Evolutionary conservation across 106 monocot genomes (phyloP).

Genomic region (Dioscorea alata): DNA sequence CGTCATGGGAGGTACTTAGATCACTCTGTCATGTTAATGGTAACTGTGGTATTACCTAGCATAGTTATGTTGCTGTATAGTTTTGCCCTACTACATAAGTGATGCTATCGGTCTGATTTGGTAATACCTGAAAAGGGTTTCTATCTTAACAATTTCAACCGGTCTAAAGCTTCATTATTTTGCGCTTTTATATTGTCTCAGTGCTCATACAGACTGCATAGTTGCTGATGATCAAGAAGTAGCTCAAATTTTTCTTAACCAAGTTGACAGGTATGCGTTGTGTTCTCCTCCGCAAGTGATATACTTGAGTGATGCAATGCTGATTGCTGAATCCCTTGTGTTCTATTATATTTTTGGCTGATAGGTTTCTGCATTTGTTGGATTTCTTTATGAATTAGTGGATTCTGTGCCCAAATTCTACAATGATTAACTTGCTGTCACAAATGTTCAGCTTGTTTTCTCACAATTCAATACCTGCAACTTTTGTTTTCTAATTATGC

Average conservation of each 20-base stretch:
- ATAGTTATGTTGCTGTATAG: no score
- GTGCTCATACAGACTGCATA: conserved; percentile 96
- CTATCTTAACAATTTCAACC: neutral
- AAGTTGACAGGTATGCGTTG: conserved; percentile 72
- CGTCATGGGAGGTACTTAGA: conserved; percentile 63
- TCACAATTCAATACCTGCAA: no score
- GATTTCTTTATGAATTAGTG: no score
- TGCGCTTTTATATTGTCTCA: conserved; percentile 16
- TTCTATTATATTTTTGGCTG: neutral
- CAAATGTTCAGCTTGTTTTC: no score
- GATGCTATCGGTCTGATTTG: neutral
- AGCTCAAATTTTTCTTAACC: conserved; percentile 66
- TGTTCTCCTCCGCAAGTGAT: neutral
- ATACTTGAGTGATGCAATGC: neutral
- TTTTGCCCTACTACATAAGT: no score
- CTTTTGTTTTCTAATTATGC: no score
- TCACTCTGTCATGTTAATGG: no score
- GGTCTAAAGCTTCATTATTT: no score
- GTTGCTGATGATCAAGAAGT: conserved; percentile 57
- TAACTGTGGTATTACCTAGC: no score
- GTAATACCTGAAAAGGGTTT: neutral
- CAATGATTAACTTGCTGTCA: no score
- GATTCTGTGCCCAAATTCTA: no score
- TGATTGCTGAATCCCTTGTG: neutral
- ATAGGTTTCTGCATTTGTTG: neutral